phyloP scores from a whole-genome alignment of 805 yeast species.

The Metschnikowia arizonensis region DNA sequence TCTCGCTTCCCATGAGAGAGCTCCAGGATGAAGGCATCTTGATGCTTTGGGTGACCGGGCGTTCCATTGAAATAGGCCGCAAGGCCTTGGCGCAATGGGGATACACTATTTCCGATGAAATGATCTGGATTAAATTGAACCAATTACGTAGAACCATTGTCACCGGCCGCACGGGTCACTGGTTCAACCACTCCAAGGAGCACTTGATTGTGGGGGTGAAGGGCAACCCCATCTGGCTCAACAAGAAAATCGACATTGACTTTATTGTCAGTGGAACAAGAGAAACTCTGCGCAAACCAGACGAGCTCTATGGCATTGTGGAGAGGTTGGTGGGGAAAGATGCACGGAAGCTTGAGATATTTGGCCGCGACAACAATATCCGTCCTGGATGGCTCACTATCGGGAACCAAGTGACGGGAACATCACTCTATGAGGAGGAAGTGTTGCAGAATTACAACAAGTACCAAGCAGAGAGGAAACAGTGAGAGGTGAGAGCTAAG shows the following conservation, averaged over 20 bases:
- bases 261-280: conserved; percentile 77
- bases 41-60: conserved; percentile 91
- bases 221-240: conserved; percentile 74
- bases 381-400: conserved; percentile 90
- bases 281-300: conserved; percentile 89
- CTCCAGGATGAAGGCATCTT: conserved; percentile 83
- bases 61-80: conserved; percentile 86
- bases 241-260: conserved; percentile 64
- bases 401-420: conserved; percentile 72
- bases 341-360: conserved; percentile 78
- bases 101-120: conserved; percentile 68
- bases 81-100: conserved; percentile 80
- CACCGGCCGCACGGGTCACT: conserved; percentile 95
- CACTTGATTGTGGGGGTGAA: conserved; percentile 82
- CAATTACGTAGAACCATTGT: conserved; percentile 85
- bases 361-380: conserved; percentile 82
- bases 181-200: conserved; percentile 94
- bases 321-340: conserved; percentile 79
- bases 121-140: conserved; percentile 88
- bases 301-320: conserved; percentile 77
- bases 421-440: conserved; percentile 54
- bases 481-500: too few relatives aligned
- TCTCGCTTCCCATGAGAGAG: conserved; percentile 58
- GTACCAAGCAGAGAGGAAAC: conserved; percentile 8
- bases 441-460: conserved; percentile 39